These are phyloP conservation scores for Xylariaceae sp. DNA, from an alignment of 2,329 filamentous ascomycete genomes.

Conservation along the genomic window DNA sequence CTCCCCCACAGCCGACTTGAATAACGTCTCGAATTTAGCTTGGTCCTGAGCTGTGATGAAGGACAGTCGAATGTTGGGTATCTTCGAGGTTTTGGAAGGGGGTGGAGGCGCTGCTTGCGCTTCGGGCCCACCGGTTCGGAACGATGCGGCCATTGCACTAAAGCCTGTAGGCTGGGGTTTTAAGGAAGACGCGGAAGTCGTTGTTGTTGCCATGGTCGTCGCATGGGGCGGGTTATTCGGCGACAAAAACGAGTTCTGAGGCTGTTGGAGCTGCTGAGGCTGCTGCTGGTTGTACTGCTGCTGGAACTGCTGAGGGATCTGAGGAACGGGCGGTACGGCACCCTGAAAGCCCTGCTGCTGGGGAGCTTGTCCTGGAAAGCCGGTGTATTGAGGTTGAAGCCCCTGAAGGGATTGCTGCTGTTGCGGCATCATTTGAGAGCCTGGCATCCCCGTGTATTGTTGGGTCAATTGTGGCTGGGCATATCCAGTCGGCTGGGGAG, in stretches of 20 bases:
- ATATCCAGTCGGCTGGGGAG: conserved; percentile 56
- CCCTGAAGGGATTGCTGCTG: conserved; percentile 39
- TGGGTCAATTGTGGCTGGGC: conserved; percentile 50
- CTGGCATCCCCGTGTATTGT: conserved; percentile 57
- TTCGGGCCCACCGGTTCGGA: conserved; percentile 45
- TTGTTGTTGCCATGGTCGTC: conserved; percentile 43
- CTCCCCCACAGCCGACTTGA: conserved; percentile 89
- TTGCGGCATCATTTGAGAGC: conserved; percentile 44
- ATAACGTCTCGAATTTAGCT: conserved; percentile 93
- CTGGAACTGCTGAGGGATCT: conserved; percentile 55
- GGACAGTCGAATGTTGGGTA: conserved; percentile 87
- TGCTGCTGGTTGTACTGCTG: conserved; percentile 51
- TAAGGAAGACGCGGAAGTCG: conserved; percentile 48
- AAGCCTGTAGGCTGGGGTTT: conserved; percentile 63
- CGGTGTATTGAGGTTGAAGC: conserved; percentile 45
- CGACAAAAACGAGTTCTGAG: conserved; percentile 41
- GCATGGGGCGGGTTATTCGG: conserved; percentile 43
- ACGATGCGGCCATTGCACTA: conserved; percentile 61
- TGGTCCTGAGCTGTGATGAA: conserved; percentile 96
- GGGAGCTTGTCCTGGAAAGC: conserved; percentile 38
- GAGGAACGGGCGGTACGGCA: conserved; percentile 53
- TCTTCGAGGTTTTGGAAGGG: conserved; percentile 55
- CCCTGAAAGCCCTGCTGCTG: conserved; percentile 58
- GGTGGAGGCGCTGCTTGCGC: conserved; percentile 38
- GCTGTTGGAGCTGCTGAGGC: conserved; percentile 44